A percentile compares a stretch with the other conserved stretches of the same genome.
Conservation (phyloP, 2,329 filamentous ascomycete genomes). For the Drechslera avenae region DNA sequence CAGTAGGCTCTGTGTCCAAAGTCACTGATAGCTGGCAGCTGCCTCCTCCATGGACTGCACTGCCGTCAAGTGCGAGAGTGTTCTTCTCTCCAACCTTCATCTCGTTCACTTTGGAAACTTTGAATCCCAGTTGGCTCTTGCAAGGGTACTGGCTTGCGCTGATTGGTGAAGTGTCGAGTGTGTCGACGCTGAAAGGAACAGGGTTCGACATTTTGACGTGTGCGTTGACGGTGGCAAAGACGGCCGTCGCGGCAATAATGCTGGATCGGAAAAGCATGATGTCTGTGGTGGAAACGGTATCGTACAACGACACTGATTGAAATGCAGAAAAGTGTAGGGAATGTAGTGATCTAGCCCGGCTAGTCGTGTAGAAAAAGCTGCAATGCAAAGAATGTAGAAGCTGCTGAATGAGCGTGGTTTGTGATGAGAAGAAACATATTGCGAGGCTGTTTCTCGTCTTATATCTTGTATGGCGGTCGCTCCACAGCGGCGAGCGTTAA, state of each 20-base stretch:
- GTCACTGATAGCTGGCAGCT: conserved; percentile 88
- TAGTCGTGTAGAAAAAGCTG: conserved; percentile 26
- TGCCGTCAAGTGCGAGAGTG: conserved; percentile 69
- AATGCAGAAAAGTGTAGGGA: conserved; percentile 13
- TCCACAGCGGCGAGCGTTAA: conserved; percentile 40
- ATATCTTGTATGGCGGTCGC: conserved; percentile 1
- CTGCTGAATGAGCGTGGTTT: conserved; percentile 25
- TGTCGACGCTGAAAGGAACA: conserved; percentile 61
- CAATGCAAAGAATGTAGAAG: conserved; percentile 25
- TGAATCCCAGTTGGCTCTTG: conserved; percentile 46
- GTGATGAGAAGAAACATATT: conserved; percentile 19
- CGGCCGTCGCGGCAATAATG: conserved; percentile 56
- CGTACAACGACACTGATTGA: background rate
- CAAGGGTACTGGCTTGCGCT: conserved; percentile 73
- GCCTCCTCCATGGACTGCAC: conserved; percentile 84
- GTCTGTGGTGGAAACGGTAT: conserved; percentile 8
- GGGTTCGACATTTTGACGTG: conserved; percentile 78
- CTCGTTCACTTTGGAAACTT: conserved; percentile 39
- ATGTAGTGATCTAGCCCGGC: conserved; percentile 38
- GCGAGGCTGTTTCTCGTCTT: conserved; percentile 10
- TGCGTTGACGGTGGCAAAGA: conserved; percentile 64
- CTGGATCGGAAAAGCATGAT: conserved; percentile 59
- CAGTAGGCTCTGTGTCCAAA: conserved; percentile 59
- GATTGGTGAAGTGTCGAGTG: conserved; percentile 69
- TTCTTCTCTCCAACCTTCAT: conserved; percentile 69